These are phyloP conservation scores for Tetrahymena thermophila DNA, from an alignment of 73 alveolate genomes.

Conservation along the genomic window DNA sequence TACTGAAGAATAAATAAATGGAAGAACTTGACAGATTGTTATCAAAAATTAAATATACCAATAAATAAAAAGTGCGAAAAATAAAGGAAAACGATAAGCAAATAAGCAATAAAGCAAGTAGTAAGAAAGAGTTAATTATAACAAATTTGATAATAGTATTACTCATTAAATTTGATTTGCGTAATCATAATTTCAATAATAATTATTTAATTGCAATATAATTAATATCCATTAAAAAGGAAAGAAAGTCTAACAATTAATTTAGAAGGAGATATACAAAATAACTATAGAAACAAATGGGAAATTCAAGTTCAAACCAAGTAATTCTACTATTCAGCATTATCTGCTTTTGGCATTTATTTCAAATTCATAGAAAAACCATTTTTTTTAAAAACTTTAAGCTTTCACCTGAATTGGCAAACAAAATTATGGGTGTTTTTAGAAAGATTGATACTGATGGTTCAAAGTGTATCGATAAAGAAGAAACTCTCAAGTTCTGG, in stretches of 20 bases:
- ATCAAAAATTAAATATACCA: background rate
- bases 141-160: background rate
- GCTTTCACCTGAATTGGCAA: conserved; percentile 3
- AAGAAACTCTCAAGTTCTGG: conserved; percentile 33
- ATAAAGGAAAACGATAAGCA: background rate
- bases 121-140: background rate
- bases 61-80: background rate
- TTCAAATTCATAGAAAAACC: background rate
- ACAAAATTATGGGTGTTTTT: conserved; percentile 25
- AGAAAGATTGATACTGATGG: conserved; percentile 23
- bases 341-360: background rate
- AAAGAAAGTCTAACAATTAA: background rate
- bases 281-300: background rate
- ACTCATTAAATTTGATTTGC: background rate
- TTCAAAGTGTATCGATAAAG: conserved; percentile 14
- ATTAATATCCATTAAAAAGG: background rate
- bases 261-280: background rate
- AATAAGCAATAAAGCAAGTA: background rate
- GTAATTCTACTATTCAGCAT: background rate
- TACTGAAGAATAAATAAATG: background rate
- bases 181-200: background rate
- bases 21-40: background rate
- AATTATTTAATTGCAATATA: background rate
- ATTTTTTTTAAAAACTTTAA: background rate
- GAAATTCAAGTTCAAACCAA: background rate